A percentile compares a stretch with the other conserved stretches of the same genome.
Conservation (phyloP, 805 yeast species). For the Kodamaea laetipori region DNA sequence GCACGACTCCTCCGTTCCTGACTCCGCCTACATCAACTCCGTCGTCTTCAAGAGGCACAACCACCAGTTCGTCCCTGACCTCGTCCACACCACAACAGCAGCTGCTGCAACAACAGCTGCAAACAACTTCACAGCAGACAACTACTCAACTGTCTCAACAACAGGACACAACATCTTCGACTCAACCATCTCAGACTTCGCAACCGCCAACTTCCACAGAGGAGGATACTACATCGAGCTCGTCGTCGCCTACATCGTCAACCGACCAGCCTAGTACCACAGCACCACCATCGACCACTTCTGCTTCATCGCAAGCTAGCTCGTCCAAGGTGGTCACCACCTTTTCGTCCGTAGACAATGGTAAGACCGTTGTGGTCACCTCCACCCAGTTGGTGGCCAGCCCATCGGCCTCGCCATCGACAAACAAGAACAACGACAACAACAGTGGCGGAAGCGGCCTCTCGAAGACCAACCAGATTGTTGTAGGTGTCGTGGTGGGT, state of each 20-base stretch:
- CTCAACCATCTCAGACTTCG: constrained; percentile 1
- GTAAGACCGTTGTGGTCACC: constrained; percentile 43
- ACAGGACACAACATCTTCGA: constrained; percentile 5
- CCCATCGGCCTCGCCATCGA: constrained; percentile 27
- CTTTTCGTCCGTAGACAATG: constrained; percentile 35
- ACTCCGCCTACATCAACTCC: constrained; percentile 3
- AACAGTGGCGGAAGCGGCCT: constrained; percentile 33
- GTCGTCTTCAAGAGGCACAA: neutral
- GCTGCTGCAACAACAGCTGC: neutral
- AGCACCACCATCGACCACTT: neutral
- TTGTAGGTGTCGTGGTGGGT: constrained; percentile 51
- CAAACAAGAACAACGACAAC: constrained; percentile 16
- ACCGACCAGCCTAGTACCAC: constrained; percentile 2
- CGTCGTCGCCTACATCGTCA: constrained; percentile 5
- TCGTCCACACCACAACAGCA: neutral
- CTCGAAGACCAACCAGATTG: constrained; percentile 44
- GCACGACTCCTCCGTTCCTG: constrained; percentile 1
- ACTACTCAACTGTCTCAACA: no score
- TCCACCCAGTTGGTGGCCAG: constrained; percentile 35
- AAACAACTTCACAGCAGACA: neutral
- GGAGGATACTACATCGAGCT: neutral
- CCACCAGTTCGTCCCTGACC: neutral
- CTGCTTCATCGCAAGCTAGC: neutral
- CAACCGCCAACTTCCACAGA: constrained; percentile 1
- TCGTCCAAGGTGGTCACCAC: constrained; percentile 25